phyloP scores from a whole-genome alignment of 2,329 filamentous ascomycete species.

The Clonostachys chloroleuca region DNA sequence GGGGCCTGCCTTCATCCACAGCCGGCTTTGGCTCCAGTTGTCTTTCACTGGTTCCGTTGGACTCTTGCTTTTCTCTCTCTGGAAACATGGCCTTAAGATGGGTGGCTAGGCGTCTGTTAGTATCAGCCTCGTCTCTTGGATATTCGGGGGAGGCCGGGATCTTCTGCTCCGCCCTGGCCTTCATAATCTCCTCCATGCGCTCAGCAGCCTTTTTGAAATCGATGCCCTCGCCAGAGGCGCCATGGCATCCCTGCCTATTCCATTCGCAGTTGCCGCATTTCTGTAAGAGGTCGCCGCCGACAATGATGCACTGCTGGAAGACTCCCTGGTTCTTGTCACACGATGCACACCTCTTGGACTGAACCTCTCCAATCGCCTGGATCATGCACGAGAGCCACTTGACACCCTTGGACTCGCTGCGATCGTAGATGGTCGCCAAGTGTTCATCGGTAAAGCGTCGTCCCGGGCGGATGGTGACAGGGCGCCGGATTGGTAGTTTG shows the following conservation, averaged over 20 bases:
- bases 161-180: background rate
- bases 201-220: slow-evolving; percentile 3
- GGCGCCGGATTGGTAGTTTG: slow-evolving; percentile 27
- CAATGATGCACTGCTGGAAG: slow-evolving; percentile 38
- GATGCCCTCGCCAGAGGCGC: slow-evolving; percentile 11
- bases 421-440: slow-evolving; percentile 33
- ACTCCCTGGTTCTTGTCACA: slow-evolving; percentile 37
- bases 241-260: slow-evolving; percentile 33
- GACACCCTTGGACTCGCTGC: slow-evolving; percentile 32
- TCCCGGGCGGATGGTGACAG: slow-evolving; percentile 33
- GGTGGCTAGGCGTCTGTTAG: too few species aligned
- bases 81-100: too few species aligned
- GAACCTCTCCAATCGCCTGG: slow-evolving; percentile 40
- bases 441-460: slow-evolving; percentile 32
- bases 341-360: slow-evolving; percentile 29
- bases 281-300: slow-evolving; percentile 33
- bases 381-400: slow-evolving; percentile 46
- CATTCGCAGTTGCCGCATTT: slow-evolving; percentile 49
- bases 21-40: too few species aligned
- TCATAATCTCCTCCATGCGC: background rate
- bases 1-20: too few species aligned
- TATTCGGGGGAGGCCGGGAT: too few species aligned
- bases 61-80: too few species aligned
- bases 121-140: too few species aligned
- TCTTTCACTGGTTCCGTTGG: too few species aligned